Base-by-base conservation (phyloP, 495 filamentous ascomycete species). In the Penicillium parvum region DNA sequence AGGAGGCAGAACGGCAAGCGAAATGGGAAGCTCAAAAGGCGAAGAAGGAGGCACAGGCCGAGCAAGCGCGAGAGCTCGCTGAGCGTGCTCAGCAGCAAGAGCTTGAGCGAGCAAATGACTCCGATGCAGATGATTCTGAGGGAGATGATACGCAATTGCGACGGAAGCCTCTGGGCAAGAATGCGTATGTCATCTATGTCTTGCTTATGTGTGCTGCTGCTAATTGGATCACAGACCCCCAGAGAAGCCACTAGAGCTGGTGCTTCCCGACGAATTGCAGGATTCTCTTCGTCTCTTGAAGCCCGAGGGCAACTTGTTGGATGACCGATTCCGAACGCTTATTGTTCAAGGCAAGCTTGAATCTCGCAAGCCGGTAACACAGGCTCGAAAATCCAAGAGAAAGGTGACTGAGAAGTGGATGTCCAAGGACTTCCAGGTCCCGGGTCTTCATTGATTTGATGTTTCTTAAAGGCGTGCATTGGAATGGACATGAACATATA, bases 371-470 rank as follows among this genome's bases (percentile, higher is more conserved):
- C 79, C 82, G 7, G 75, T 92, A 40, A 73, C 80, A 27, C 88
- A 90, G 68, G 73, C 72, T 46, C 91, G 85, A 74, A 86, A 90
- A 68, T 73, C 78, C 45, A 86, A 81, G 75, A 81, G 68, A 54
- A 83, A 81, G 61, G 58, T 81, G 17, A 96, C 88, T 11, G 94
- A 96, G 78, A 97, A 96, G 68, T 98, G 92, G 92, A 75, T 82
- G 38, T 86, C 91, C 61, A 97, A 97, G 72, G 92, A 98, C 64
- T 97, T 95, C 70, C 78, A 78, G 62, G 63, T 82, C 6, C 69
- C 69, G 45, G 69, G 69, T 2, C 23, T 63, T 30, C 64, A 60
- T 41, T 55, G 47, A 45, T 47, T 51, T 43, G 34, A 49, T 59
- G 43, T 50, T 47, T 41, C 21, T 50, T 37, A 34, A 53, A 52